Evolutionary conservation across 768 basidiomycete species (phyloP).

Genomic region (Collybiopsis confluens): DNA sequence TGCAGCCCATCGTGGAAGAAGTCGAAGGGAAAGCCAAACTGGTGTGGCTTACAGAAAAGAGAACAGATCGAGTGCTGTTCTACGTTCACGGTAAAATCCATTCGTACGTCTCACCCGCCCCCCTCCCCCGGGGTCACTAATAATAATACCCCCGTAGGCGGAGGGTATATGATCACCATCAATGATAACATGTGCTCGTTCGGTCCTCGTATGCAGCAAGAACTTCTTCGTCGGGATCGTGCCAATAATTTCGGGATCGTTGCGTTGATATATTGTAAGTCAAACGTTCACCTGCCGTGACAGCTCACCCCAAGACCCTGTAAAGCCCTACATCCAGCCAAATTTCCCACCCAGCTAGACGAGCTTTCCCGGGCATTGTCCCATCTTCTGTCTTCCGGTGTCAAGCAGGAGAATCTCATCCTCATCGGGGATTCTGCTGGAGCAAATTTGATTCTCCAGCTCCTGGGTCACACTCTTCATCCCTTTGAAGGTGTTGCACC

Average conservation of each 20-base stretch:
- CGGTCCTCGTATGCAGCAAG: conserved; percentile 23
- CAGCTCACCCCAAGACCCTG: neutral
- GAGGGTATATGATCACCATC: conserved; percentile 24
- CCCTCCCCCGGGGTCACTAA: neutral
- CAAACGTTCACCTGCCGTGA: neutral
- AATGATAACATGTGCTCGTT: conserved; percentile 18
- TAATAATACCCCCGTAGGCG: conserved; percentile 19
- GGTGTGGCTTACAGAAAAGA: conserved; percentile 28
- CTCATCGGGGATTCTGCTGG: conserved; percentile 33
- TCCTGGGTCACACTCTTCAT: conserved; percentile 28
- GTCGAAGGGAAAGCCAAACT: conserved; percentile 21
- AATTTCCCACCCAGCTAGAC: conserved; percentile 25
- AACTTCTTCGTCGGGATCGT: conserved; percentile 15
- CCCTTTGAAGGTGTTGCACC: conserved; percentile 20
- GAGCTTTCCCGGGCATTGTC: conserved; percentile 23
- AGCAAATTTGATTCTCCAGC: conserved; percentile 23
- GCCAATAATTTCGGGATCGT: conserved; percentile 20
- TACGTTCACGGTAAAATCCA: conserved; percentile 23
- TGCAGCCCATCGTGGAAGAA: conserved; percentile 20
- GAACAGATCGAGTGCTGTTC: conserved; percentile 26
- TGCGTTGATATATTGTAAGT: conserved; percentile 28
- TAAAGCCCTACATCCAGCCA: conserved; percentile 20
- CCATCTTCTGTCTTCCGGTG: conserved; percentile 23
- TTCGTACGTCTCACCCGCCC: neutral
- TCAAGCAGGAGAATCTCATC: conserved; percentile 26